Conservation (phyloP, 2,329 filamentous ascomycete genomes). For the Penicillium sp. region DNA sequence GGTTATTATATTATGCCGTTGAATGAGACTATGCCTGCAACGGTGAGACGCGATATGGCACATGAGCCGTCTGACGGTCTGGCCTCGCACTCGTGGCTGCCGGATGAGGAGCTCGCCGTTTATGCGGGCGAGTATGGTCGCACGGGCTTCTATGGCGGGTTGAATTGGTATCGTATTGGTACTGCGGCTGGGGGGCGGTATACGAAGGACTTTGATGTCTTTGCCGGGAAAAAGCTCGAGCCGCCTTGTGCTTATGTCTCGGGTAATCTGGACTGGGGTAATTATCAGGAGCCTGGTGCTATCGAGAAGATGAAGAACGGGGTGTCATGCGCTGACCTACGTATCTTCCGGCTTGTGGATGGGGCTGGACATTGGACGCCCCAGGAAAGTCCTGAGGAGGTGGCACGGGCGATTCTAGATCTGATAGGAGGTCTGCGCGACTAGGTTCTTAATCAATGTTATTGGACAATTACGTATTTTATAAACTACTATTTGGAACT, state of each 20-base stretch:
- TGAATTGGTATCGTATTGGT: constrained; percentile 66
- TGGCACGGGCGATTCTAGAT: constrained; percentile 33
- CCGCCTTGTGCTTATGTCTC: constrained; percentile 62
- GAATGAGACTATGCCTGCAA: constrained; percentile 57
- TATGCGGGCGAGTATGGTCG: constrained; percentile 61
- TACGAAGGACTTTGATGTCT: constrained; percentile 55
- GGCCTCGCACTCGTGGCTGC: constrained; percentile 51
- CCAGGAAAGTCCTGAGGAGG: constrained; percentile 60
- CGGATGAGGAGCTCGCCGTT: constrained; percentile 56
- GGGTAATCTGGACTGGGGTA: constrained; percentile 65
- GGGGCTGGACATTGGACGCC: constrained; percentile 69
- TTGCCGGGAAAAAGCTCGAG: constrained; percentile 60
- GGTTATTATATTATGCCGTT: constrained; percentile 67
- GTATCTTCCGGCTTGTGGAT: constrained; percentile 54
- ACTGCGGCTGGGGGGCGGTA: constrained; percentile 49
- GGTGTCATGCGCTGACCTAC: constrained; percentile 54
- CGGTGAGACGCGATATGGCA: constrained; percentile 56
- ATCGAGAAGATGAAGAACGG: constrained; percentile 53
- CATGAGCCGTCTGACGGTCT: constrained; percentile 44
- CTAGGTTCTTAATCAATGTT: background rate
- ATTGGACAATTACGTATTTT: background rate
- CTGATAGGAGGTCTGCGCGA: constrained; percentile 1
- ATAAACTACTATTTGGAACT: background rate
- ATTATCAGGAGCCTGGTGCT: constrained; percentile 64
- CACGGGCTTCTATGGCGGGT: constrained; percentile 62